Conservation (phyloP, 2,329 filamentous ascomycete species). For the Aspergillus luchuensis region DNA sequence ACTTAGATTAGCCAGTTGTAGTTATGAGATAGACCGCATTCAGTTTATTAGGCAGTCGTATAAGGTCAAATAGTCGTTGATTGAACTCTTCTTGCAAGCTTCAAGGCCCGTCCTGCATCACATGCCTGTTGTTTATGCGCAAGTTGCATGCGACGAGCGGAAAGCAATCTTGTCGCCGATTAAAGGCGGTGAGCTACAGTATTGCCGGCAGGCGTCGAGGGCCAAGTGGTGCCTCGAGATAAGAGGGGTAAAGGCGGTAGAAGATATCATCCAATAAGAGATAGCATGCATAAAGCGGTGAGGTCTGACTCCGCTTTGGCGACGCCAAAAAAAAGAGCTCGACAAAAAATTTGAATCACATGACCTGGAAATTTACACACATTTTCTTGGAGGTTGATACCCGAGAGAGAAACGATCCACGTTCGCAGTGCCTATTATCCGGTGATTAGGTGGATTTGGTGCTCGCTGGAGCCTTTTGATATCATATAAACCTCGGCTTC, state of each 20-base stretch:
- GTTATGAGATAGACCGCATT: background rate
- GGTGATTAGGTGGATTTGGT: background rate
- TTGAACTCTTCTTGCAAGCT: background rate
- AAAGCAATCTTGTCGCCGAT: background rate
- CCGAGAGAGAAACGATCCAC: background rate
- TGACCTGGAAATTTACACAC: conserved; percentile 41
- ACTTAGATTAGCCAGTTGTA: background rate
- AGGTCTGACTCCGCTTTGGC: conserved; percentile 8
- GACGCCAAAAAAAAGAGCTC: conserved; percentile 22
- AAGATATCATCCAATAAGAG: background rate
- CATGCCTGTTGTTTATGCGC: background rate
- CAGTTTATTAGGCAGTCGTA: background rate
- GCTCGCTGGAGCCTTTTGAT: background rate
- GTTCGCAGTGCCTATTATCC: background rate
- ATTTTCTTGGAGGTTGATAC: conserved; percentile 21
- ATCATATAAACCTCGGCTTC: background rate
- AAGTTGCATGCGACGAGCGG: background rate
- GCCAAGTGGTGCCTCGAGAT: background rate
- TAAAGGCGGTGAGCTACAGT: conserved; percentile 15
- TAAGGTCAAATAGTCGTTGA: background rate
- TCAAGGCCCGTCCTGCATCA: background rate
- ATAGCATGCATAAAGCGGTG: conserved; percentile 20
- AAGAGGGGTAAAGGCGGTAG: conserved; percentile 14
- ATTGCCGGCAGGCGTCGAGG: conserved; percentile 14
- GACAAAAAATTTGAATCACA: conserved; percentile 38